These are phyloP conservation scores for Lepidium africanum DNA, from an alignment of 345 rosid genomes.

Conservation along the genomic window DNA sequence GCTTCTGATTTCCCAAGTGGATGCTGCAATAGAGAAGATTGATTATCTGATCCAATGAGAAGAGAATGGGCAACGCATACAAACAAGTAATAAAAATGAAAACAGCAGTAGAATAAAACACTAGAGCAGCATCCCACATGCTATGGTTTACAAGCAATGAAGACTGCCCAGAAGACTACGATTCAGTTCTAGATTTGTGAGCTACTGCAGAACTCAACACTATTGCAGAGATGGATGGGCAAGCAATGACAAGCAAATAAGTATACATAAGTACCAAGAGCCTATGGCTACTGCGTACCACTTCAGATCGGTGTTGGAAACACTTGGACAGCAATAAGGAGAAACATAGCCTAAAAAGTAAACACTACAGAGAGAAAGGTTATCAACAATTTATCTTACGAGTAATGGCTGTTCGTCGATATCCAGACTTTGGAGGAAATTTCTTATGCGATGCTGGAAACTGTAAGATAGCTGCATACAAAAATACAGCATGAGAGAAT, in stretches of 20 bases:
- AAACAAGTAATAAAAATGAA: background rate
- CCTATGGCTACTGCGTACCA: background rate
- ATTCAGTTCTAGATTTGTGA: background rate
- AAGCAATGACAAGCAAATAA: background rate
- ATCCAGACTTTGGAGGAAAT: conserved; percentile 72
- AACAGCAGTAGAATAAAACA: conserved; percentile 1
- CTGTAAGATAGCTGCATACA: conserved; percentile 81
- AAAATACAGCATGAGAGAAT: conserved; percentile 8
- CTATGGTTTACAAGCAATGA: conserved; percentile 5
- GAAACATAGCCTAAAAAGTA: background rate
- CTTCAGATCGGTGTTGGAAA: background rate
- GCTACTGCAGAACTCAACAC: conserved; percentile 1
- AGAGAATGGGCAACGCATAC: conserved; percentile 2
- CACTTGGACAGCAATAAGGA: background rate
- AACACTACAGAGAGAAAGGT: background rate
- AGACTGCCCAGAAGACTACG: background rate
- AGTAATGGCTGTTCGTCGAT: conserved; percentile 63
- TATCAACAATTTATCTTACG: conserved; percentile 45
- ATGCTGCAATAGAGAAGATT: conserved; percentile 52
- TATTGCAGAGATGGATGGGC: background rate
- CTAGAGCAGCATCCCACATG: background rate
- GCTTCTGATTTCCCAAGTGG: conserved; percentile 86
- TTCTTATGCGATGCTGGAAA: conserved; percentile 74
- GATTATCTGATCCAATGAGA: too few species aligned
- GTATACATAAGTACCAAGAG: conserved; percentile 1